Percentiles rank a stretch among this genome's conserved stretches.
These are phyloP conservation scores for Aciculosporium take DNA, from an alignment of 2,329 filamentous ascomycete genomes.

Conservation along the genomic window DNA sequence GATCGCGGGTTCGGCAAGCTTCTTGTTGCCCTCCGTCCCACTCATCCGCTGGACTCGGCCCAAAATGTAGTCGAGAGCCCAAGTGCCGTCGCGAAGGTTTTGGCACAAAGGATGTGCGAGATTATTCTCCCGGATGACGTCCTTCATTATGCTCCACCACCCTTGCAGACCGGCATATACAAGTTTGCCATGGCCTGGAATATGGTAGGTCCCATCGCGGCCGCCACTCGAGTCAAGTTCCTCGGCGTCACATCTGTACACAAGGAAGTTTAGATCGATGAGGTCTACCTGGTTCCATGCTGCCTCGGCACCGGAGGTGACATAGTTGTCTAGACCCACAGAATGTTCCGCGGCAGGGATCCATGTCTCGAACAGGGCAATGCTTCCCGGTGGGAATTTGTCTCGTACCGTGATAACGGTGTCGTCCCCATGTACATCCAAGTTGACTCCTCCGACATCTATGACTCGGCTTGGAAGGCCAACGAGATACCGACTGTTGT, in stretches of 20 bases:
- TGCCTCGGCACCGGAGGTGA: slow-evolving; percentile 64
- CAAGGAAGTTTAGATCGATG: slow-evolving; percentile 75
- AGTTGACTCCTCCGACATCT: slow-evolving; percentile 56
- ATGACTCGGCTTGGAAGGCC: slow-evolving; percentile 76
- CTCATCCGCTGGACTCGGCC: slow-evolving; percentile 62
- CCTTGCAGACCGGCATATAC: slow-evolving; percentile 96
- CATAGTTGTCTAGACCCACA: slow-evolving; percentile 68
- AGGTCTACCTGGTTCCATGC: slow-evolving; percentile 65
- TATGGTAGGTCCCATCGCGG: slow-evolving; percentile 73
- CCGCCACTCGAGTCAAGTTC: slow-evolving; percentile 66
- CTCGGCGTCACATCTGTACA: slow-evolving; percentile 87
- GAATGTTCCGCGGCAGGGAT: slow-evolving; percentile 79
- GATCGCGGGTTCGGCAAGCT: slow-evolving; percentile 48
- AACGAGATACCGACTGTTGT: slow-evolving; percentile 56
- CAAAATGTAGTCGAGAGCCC: slow-evolving; percentile 81
- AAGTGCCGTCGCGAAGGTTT: slow-evolving; percentile 79
- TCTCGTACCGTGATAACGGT: slow-evolving; percentile 70
- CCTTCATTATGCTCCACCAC: slow-evolving; percentile 86
- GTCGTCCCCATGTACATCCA: slow-evolving; percentile 58
- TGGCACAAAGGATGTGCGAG: slow-evolving; percentile 87
- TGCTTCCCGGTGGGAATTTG: slow-evolving; percentile 82
- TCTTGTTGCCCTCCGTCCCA: slow-evolving; percentile 44
- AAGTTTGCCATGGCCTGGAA: slow-evolving; percentile 70
- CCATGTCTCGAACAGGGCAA: slow-evolving; percentile 92
- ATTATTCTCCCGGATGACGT: slow-evolving; percentile 77